phyloP scores from a whole-genome alignment of 2,329 filamentous ascomycete species.

The Lomentospora prolificans region DNA sequence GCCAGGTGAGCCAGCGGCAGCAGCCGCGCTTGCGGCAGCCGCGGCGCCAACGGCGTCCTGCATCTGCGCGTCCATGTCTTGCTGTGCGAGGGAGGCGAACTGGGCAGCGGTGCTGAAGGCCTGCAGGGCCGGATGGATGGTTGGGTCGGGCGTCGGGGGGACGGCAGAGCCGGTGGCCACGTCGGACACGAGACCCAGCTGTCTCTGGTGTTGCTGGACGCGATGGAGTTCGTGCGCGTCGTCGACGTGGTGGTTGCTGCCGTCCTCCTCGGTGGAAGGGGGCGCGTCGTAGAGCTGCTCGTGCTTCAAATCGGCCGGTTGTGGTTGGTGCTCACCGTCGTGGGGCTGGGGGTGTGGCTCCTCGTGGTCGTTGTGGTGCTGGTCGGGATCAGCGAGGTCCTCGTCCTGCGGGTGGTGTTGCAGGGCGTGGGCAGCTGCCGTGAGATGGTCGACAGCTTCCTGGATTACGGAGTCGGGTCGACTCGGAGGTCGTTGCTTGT shows the following conservation, averaged over 20 bases:
- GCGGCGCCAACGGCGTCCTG: conserved; percentile 10
- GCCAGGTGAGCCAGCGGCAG: conserved; percentile 5
- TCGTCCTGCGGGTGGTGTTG: conserved; percentile 13
- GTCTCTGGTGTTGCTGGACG: conserved; percentile 15
- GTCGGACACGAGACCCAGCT: conserved; percentile 20
- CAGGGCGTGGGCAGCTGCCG: conserved; percentile 10
- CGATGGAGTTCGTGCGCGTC: conserved; percentile 11
- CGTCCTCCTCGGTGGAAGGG: conserved; percentile 3
- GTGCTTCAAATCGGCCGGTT: conserved; percentile 10
- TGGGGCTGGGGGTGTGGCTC: conserved; percentile 10
- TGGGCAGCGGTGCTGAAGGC: conserved; percentile 14
- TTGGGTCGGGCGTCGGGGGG: conserved; percentile 13
- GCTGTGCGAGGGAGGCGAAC: conserved; percentile 9
- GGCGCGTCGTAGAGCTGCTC: conserved; percentile 17
- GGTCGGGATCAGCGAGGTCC: conserved; percentile 6
- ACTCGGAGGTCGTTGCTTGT: conserved; percentile 9
- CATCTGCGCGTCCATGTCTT: conserved; percentile 16
- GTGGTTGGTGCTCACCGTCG: conserved; percentile 10
- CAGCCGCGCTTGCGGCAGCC: conserved; percentile 8
- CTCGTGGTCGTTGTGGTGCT: conserved; percentile 11
- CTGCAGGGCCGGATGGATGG: conserved; percentile 17
- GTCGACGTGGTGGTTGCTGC: conserved; percentile 9
- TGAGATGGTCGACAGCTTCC: conserved; percentile 23
- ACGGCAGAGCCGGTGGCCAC: conserved; percentile 20
- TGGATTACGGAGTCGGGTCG: conserved; percentile 21